Base-by-base conservation (phyloP, 2,329 filamentous ascomycete species). In the Aspergillus sp. region DNA sequence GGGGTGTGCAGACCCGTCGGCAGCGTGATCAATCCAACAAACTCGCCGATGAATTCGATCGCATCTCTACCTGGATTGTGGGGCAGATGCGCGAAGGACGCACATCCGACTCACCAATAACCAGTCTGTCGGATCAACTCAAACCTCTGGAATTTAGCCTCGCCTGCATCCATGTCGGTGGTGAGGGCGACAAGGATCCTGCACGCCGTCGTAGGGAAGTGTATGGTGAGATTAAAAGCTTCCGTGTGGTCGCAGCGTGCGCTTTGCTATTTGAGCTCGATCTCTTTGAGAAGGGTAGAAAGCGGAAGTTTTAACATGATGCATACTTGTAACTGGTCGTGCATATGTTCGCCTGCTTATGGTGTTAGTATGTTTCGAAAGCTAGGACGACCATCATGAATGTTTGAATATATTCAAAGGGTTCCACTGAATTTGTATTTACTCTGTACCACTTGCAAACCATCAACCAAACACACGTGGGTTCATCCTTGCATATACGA, bases 1-100 rank as follows among this genome's bases (percentile, higher is more conserved):
- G 77, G 8, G 79, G 77, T 13, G 68, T 70, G 2, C 74, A 73
- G 47, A 78, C 66, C 19, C 72, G 69, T 44, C 66, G 70, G 3
- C 77, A 81, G 58, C 75, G 73, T n/a, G 79, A 82, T 21, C 63
- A 69, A 5, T 81, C 80, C 2, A 69, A 68, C 1, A 74, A 68
- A 15, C 74, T 83, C 66, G 80, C 77, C 44, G 78, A 80, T 8
- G 75, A 77, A 32, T 80, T 79, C 41, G 73, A 78, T 8, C 61
- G 66, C 6, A 66, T 67, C 32, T 58, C 61, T 0, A 57, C 60
- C 3, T 65, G 64, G 65, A 63, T 66, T 11, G 56, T 61, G 15
- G 23, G 17, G 4, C 55, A 59, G 17, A 62, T 68, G 61, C 60
- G 62, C 8, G 38, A 32, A 8, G 11, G 42, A n/a, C 8, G 42